A percentile compares a stretch with the other conserved stretches of the same genome.
Conservation (phyloP, 1,139 yeast genomes). For the Suhomyces yuchorum region DNA sequence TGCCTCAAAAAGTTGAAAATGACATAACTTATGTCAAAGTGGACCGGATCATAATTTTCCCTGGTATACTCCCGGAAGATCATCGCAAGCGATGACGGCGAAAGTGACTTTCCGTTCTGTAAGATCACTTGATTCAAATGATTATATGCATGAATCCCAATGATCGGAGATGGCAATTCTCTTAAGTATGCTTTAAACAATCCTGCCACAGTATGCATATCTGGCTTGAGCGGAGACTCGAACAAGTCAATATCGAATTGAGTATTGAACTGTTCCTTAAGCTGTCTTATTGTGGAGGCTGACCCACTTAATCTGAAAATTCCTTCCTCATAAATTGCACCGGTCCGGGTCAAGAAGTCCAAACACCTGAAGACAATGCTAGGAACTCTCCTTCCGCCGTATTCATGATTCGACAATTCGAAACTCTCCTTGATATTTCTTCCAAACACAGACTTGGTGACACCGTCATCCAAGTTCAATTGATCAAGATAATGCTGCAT, state of each 20-base stretch:
- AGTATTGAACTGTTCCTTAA: slow-evolving; percentile 68
- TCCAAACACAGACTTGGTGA: slow-evolving; percentile 60
- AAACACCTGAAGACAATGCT: slow-evolving; percentile 78
- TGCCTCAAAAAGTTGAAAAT: slow-evolving; percentile 67
- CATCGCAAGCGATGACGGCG: slow-evolving; percentile 29
- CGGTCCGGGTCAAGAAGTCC: slow-evolving; percentile 63
- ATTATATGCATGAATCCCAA: slow-evolving; percentile 52
- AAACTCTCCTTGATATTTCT: slow-evolving; percentile 58
- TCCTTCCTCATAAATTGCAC: slow-evolving; percentile 86
- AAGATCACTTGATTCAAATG: slow-evolving; percentile 33
- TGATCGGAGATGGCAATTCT: slow-evolving; percentile 65
- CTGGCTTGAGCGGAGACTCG: slow-evolving; percentile 45
- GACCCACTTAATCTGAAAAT: slow-evolving; percentile 91
- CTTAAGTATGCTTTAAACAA: slow-evolving; percentile 72
- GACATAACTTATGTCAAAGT: slow-evolving; percentile 63
- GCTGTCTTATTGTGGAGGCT: slow-evolving; percentile 69
- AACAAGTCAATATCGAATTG: slow-evolving; percentile 71
- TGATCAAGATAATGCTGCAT: slow-evolving; percentile 44
- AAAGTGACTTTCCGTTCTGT: slow-evolving; percentile 14
- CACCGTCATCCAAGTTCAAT: slow-evolving; percentile 41
- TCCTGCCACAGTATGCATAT: slow-evolving; percentile 80
- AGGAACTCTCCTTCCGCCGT: slow-evolving; percentile 59
- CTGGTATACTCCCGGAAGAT: slow-evolving; percentile 36
- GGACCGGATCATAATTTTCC: slow-evolving; percentile 40
- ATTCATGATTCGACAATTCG: slow-evolving; percentile 48